These are phyloP conservation scores for Rosa chinensis DNA, from an alignment of 306 rosid genomes.

Conservation along the genomic window DNA sequence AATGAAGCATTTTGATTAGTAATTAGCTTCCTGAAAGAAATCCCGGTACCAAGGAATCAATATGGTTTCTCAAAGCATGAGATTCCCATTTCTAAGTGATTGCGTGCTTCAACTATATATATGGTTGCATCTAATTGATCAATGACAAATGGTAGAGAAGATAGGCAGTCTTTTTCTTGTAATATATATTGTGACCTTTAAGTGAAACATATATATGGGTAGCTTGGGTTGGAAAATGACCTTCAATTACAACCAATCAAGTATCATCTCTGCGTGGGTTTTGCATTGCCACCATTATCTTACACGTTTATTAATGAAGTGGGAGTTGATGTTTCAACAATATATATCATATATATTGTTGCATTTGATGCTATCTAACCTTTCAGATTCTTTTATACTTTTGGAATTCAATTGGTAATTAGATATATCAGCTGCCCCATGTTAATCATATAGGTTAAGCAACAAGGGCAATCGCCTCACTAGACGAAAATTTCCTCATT, in stretches of 20 bases:
- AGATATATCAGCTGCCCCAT: not conserved
- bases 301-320: constrained; percentile 24
- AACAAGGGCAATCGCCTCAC: not conserved
- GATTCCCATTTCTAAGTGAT: constrained; percentile 21
- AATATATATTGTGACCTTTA: not conserved
- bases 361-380: not conserved
- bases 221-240: constrained; percentile 21
- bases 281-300: constrained; percentile 34
- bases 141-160: constrained; percentile 17
- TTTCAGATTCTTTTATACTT: not conserved
- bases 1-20: constrained; percentile 8
- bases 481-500: not conserved
- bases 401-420: not conserved
- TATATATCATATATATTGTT: not conserved
- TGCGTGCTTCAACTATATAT: constrained; percentile 7
- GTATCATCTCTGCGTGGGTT: constrained; percentile 22
- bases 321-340: constrained; percentile 17
- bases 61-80: constrained; percentile 23
- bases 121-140: constrained; percentile 37
- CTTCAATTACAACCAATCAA: constrained; percentile 16
- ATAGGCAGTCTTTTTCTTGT: constrained; percentile 22
- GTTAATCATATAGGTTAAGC: not conserved
- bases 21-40: constrained; percentile 24
- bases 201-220: not conserved
- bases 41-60: constrained; percentile 31